These are phyloP conservation scores for Mycena latifolia DNA, from an alignment of 768 basidiomycete species.

Conservation along the genomic window DNA sequence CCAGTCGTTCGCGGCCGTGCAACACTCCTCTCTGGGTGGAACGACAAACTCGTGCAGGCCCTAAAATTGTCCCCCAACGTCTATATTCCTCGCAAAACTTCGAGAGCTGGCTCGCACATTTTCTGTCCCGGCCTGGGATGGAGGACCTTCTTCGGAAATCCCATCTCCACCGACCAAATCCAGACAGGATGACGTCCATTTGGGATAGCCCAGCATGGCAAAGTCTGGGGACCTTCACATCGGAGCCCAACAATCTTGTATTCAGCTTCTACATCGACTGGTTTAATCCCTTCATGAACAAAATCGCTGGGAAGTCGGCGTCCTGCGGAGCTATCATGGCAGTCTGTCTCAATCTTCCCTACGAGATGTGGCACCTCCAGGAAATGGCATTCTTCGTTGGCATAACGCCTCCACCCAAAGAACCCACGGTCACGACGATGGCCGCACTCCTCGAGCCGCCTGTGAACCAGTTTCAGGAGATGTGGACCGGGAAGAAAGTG, in stretches of 20 bases:
- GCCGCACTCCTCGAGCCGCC: constrained; percentile 9
- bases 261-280: constrained; percentile 32
- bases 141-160: constrained; percentile 28
- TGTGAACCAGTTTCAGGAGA: constrained; percentile 21
- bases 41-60: constrained; percentile 24
- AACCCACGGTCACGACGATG: too few species aligned
- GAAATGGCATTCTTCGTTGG: too few species aligned
- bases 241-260: constrained; percentile 25
- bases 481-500: constrained; percentile 23
- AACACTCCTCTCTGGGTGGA: constrained; percentile 23
- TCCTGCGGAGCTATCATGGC: constrained; percentile 34
- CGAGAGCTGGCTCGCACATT: constrained; percentile 24
- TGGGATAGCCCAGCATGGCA: too few species aligned
- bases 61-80: constrained; percentile 23
- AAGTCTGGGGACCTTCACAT: too few species aligned
- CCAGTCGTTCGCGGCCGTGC: not conserved
- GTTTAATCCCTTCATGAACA: constrained; percentile 39
- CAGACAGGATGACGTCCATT: constrained; percentile 20
- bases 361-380: too few species aligned
- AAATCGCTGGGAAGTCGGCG: constrained; percentile 30
- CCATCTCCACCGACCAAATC: constrained; percentile 12
- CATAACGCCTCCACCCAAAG: too few species aligned
- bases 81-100: constrained; percentile 22
- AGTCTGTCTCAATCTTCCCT: constrained; percentile 35
- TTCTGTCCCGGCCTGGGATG: constrained; percentile 29